phyloP scores from a whole-genome alignment of 2,329 filamentous ascomycete genomes.

The Aspergillus melleus region DNA sequence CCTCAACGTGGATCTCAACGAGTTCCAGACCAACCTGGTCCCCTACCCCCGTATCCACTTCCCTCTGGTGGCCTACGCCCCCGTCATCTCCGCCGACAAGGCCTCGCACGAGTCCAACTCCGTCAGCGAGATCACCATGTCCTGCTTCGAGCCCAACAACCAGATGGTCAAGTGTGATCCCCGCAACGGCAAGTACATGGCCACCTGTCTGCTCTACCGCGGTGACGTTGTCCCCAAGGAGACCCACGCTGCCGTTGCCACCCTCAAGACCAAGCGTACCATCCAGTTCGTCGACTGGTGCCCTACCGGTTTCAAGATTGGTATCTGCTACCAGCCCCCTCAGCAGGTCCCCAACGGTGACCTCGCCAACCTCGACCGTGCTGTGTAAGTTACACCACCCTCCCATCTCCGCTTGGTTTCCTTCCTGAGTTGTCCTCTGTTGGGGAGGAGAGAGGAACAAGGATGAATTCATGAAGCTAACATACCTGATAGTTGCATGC shows the following conservation, averaged over 20 bases:
- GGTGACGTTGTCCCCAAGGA: conserved; percentile 98
- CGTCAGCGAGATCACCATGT: conserved; percentile 97
- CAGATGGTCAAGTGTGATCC: conserved; percentile 99
- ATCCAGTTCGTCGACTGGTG: conserved; percentile 99
- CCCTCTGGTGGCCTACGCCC: conserved; percentile 94
- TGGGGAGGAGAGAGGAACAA: no score
- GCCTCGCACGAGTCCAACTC: conserved; percentile 97
- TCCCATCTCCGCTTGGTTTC: neutral
- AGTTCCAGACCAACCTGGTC: conserved; percentile 99
- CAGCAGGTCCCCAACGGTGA: conserved; percentile 96
- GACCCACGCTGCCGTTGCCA: conserved; percentile 85
- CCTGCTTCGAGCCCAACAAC: conserved; percentile 99
- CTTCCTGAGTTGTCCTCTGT: neutral
- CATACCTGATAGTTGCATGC: conserved; percentile 73
- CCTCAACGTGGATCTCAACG: conserved; percentile 98
- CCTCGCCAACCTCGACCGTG: conserved; percentile 95
- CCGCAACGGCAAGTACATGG: conserved; percentile 99
- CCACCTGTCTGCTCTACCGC: conserved; percentile 95
- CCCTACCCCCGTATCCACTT: conserved; percentile 99
- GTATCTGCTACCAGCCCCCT: conserved; percentile 99
- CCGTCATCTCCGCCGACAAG: conserved; percentile 92
- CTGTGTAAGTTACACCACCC: conserved; percentile 72
- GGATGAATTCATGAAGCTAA: conserved; percentile 5
- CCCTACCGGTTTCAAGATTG: conserved; percentile 99
- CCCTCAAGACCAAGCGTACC: conserved; percentile 98